A percentile compares a stretch with the other conserved stretches of the same genome.
These are phyloP conservation scores for Mallotus nudiflorus DNA, from an alignment of 345 rosid species.

Conservation along the genomic window DNA sequence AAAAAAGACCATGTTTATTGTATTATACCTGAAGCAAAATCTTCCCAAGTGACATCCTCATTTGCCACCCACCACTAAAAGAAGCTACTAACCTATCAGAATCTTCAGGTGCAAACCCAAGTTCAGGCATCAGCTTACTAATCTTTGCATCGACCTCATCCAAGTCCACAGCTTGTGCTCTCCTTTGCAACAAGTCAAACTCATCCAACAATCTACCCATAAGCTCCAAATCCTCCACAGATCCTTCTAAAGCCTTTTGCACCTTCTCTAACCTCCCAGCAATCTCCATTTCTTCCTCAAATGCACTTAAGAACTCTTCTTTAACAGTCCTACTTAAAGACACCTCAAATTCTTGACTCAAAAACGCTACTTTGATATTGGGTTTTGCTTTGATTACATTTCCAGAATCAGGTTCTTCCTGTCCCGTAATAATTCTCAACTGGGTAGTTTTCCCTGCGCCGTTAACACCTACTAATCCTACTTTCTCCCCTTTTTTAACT, in stretches of 20 bases:
- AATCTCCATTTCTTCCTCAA: conserved; percentile 86
- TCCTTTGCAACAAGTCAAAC: conserved; percentile 81
- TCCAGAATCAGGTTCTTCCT: conserved; percentile 88
- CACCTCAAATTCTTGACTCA: conserved; percentile 95
- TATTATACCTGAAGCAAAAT: conserved; percentile 80
- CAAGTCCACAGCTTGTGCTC: conserved; percentile 75
- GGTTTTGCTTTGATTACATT: conserved; percentile 74
- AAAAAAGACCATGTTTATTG: neutral
- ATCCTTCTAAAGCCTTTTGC: conserved; percentile 74
- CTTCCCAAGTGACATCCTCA: conserved; percentile 99
- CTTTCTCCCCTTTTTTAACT: conserved; percentile 88
- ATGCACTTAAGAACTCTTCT: conserved; percentile 91
- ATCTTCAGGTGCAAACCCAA: conserved; percentile 79
- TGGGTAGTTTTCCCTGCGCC: conserved; percentile 99
- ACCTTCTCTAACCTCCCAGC: conserved; percentile 65
- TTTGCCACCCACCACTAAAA: conserved; percentile 97
- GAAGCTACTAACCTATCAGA: conserved; percentile 92
- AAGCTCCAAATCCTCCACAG: conserved; percentile 84
- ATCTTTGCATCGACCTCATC: conserved; percentile 75
- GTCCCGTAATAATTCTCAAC: conserved; percentile 80
- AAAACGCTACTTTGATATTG: conserved; percentile 69
- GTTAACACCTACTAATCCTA: conserved; percentile 85
- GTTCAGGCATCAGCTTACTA: conserved; percentile 90
- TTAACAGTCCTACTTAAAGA: conserved; percentile 78
- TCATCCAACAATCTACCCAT: conserved; percentile 98